Conservation (phyloP, 2,329 filamentous ascomycete species). For the Fusarium hostae region DNA sequence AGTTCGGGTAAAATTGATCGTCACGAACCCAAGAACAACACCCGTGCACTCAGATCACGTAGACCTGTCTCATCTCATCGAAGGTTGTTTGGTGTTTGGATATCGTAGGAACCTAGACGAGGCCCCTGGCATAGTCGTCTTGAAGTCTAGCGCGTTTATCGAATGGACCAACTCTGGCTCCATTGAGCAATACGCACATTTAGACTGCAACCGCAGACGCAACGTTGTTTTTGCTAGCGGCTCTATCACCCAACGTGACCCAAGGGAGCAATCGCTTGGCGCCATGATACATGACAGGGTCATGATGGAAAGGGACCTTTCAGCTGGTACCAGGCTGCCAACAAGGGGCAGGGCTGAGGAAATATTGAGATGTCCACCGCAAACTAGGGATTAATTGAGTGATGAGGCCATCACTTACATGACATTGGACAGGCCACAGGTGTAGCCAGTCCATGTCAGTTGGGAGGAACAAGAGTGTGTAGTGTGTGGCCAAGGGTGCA, state of each 20-base stretch:
- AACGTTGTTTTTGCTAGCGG: constrained; percentile 37
- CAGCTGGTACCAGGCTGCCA: constrained; percentile 4
- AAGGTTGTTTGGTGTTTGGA: constrained; percentile 1
- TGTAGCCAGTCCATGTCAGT: background rate
- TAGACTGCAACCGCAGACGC: constrained; percentile 30
- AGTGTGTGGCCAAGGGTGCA: background rate
- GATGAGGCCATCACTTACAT: constrained; percentile 3
- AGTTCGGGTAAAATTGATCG: constrained; percentile 24
- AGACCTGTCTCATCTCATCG: constrained; percentile 9
- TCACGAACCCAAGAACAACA: constrained; percentile 3
- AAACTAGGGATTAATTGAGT: constrained; percentile 12
- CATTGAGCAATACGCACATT: constrained; percentile 6
- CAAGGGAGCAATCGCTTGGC: constrained; percentile 18
- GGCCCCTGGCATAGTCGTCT: constrained; percentile 7
- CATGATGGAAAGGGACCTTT: constrained; percentile 8
- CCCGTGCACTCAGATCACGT: constrained; percentile 6
- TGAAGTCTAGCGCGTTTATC: constrained; percentile 21
- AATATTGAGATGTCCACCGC: background rate
- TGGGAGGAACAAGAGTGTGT: background rate
- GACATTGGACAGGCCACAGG: background rate
- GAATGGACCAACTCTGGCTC: constrained; percentile 2
- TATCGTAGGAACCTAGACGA: constrained; percentile 3
- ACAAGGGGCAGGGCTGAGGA: constrained; percentile 1
- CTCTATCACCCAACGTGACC: constrained; percentile 14
- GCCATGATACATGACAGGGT: constrained; percentile 19